Percentiles rank a stretch among this genome's conserved stretches.
phyloP scores from a whole-genome alignment of 352 stramenopile species.

The Phytophthora palmivora region DNA sequence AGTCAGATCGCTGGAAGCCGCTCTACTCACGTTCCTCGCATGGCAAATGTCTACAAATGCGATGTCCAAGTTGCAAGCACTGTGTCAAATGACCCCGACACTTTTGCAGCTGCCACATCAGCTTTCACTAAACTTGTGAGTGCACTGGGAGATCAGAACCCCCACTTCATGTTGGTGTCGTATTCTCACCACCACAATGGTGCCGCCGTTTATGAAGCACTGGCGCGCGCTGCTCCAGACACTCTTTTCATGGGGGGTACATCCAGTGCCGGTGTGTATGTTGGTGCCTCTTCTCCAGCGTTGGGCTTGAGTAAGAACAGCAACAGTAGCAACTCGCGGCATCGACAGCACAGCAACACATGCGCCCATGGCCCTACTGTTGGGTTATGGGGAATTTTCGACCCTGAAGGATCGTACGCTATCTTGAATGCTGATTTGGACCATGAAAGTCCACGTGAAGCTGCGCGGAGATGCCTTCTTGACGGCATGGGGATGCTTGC shows the following conservation, averaged over 20 bases:
- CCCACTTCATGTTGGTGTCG: conserved; percentile 83
- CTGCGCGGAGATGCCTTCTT: conserved; percentile 62
- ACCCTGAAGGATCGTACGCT: conserved; percentile 82
- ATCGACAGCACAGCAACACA: conserved; percentile 36
- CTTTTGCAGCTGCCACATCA: conserved; percentile 52
- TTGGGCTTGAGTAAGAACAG: conserved; percentile 24
- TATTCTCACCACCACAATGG: conserved; percentile 76
- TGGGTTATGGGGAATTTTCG: conserved; percentile 83
- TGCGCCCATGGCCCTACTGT: conserved; percentile 46
- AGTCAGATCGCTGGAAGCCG: conserved; percentile 35
- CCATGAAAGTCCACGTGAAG: conserved; percentile 66
- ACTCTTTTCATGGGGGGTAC: conserved; percentile 87
- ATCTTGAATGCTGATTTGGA: conserved; percentile 77
- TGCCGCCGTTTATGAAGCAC: conserved; percentile 59
- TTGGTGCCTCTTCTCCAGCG: conserved; percentile 25
- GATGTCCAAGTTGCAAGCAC: conserved; percentile 81
- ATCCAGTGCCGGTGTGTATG: conserved; percentile 73
- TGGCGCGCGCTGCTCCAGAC: conserved; percentile 66
- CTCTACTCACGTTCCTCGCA: conserved; percentile 27
- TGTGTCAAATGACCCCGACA: conserved; percentile 68
- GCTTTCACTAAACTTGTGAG: conserved; percentile 68
- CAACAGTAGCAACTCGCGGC: conserved; percentile 48
- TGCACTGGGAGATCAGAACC: conserved; percentile 62
- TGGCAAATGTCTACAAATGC: conserved; percentile 35
- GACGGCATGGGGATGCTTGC: conserved; percentile 75